A percentile compares a stretch with the other conserved stretches of the same genome.
These are phyloP conservation scores for Leptographium lundbergii DNA, from an alignment of 2,329 filamentous ascomycete species.

Conservation along the genomic window DNA sequence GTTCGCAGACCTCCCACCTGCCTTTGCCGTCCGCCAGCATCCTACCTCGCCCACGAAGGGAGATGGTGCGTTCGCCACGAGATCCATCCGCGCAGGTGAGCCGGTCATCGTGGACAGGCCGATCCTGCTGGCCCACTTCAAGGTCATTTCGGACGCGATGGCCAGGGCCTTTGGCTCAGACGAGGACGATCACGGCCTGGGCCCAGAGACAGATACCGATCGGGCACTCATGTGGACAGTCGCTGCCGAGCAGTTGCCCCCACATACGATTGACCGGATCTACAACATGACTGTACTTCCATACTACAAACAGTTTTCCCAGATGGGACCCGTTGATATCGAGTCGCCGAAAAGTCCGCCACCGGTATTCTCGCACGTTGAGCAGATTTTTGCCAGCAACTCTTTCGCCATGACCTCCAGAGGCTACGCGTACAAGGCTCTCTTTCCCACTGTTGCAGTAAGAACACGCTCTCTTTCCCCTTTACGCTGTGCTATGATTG, in stretches of 20 bases:
- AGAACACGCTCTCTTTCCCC: constrained; percentile 3
- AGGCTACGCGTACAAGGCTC: constrained; percentile 12
- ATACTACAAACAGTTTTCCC: neutral
- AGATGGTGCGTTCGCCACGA: constrained; percentile 18
- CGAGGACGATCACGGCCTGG: constrained; percentile 8
- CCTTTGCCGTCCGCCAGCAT: neutral
- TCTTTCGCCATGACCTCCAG: constrained; percentile 18
- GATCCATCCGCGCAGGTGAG: constrained; percentile 17
- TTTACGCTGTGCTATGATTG: neutral
- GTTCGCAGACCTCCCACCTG: neutral
- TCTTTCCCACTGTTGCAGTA: constrained; percentile 10
- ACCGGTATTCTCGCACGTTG: constrained; percentile 14
- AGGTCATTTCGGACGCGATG: neutral
- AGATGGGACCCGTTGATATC: neutral
- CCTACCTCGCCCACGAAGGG: constrained; percentile 14
- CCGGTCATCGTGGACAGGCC: constrained; percentile 21
- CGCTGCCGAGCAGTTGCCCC: constrained; percentile 5
- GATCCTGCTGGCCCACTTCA: constrained; percentile 14
- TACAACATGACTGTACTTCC: constrained; percentile 2
- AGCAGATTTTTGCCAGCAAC: constrained; percentile 22
- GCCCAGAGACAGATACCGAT: neutral
- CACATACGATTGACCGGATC: neutral
- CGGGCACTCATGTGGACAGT: constrained; percentile 2
- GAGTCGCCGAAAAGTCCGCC: neutral
- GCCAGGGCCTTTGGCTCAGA: neutral